Evolutionary conservation across 129 eudicot species (phyloP).

Genomic region (Calendula officinalis): DNA sequence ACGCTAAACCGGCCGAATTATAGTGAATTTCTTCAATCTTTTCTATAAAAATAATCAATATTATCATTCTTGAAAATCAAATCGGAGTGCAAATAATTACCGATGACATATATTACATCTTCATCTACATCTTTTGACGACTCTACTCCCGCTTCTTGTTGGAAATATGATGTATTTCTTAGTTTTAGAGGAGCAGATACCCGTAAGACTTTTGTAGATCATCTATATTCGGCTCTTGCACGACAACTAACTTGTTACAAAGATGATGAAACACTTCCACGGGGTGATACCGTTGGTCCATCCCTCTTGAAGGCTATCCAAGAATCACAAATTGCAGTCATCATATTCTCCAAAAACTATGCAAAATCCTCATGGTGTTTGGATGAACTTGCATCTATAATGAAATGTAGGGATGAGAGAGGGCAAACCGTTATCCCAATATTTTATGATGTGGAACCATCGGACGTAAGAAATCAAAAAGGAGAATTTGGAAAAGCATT

Average conservation of each 20-base stretch:
- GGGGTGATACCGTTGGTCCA: not conserved
- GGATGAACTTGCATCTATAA: not conserved
- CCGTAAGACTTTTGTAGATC: not conserved
- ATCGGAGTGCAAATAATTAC: too few relatives aligned
- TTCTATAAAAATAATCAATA: too few relatives aligned
- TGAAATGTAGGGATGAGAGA: not conserved
- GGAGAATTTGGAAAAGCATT: not conserved
- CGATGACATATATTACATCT: too few relatives aligned
- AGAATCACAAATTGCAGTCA: not conserved
- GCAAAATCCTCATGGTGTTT: not conserved
- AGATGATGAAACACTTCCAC: not conserved
- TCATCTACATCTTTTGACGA: too few relatives aligned
- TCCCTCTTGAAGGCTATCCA: not conserved
- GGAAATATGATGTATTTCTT: not conserved
- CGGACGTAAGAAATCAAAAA: not conserved
- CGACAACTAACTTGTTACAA: not conserved
- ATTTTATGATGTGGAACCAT: constrained; percentile 2
- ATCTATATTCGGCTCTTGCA: not conserved
- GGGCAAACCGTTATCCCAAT: not conserved
- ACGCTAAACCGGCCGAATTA: too few relatives aligned
- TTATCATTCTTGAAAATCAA: too few relatives aligned
- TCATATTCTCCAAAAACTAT: not conserved
- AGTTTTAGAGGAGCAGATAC: not conserved
- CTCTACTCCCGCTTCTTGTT: not conserved
- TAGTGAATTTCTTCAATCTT: too few relatives aligned